Evolutionary conservation across 805 yeast genomes (phyloP), one percentile per base, ranked within the genome.

Genomic region (Candida suzukii): DNA sequence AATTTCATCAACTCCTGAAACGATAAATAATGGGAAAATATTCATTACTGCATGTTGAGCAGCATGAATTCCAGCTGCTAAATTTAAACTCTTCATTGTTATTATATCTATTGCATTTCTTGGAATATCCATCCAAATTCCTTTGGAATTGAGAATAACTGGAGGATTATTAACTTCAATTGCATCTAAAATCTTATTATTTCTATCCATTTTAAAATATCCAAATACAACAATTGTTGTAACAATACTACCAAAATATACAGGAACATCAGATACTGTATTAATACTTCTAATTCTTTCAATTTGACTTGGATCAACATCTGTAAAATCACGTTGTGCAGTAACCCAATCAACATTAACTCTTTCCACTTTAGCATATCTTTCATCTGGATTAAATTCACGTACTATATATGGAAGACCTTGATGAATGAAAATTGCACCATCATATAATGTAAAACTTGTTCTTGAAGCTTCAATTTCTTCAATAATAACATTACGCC

Each of bases 311-410:
- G 99, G 97, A 57, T 93, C 98, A 9, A 93, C 84, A 60, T 93
- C 95, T 0, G 96, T 87, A 52, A 73, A 93, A 59, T 93, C 99
- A 42, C 99, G 67, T 56, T 91, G 98, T 37, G 73, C 72, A 0
- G 99, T 93, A 1, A 78, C 73, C 98, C 98, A 93, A 48, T 91
- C 96, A 14, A 93, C 99, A 52, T 83, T 81, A 0, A 88, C 96
- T 39, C 96, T 64, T 51, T 78, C 83, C 5, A 91, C 96, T 44
- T 80, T 83, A 1, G 98, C 98, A 60, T 64, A 85, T 42, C 71
- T 73, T n/a, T 76, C 83, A 31, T 86, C 87, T 0, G 84, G 68
- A 48, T 88, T 83, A 53, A 93, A 83, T 51, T 88, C 95, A 38
- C 83, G 73, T 0, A 93, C 93, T 32, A 93, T 59, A 53, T 88